Base-by-base conservation (phyloP, 192 early-diverging fungal genomes). In the Podila verticillata region DNA sequence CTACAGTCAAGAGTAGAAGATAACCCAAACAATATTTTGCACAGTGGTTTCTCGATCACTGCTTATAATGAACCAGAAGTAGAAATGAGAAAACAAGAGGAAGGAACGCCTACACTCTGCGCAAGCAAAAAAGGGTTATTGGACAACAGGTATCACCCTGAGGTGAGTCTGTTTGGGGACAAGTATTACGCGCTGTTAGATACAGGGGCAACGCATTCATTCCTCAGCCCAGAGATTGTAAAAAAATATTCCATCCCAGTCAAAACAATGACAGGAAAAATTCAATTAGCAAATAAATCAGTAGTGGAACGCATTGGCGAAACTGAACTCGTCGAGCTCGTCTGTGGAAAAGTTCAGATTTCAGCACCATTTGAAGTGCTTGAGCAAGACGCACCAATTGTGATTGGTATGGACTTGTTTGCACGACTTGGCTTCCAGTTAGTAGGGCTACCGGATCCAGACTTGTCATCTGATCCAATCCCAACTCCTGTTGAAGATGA, bases 281-380 rank as follows among this genome's bases (percentile, higher is more conserved):
- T 58, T 31, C 54, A 67, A 36, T 67, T 67, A 31, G 65, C 65
- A 5, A 36, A 67, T 56, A 39, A 39, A 10, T 67, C 65, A 36
- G 24, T n/a, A 2, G 35, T 57, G 9, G 13, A 32, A 39, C 56
- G 56, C 51, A 32, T 57, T 19, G 65, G 65, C 22, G 65, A 67
- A 54, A 67, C 65, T 2, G 65, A 58, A 30, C n/a, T 57, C 56
- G 47, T 67, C 9, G 65, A 67, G 65, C 31, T 67, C 24, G 54
- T 67, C 36, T 67, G 65, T 67, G 65, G 65, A 67, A 67, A 39
- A 57, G 34, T 36, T 29, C 63, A 44, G 13, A 64, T 64, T 64
- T 64, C 62, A 20, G 62, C 62, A 39, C 39, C 44, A 10, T 64
- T 48, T 15, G 39, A 64, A 64, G 62, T 48, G 35, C 31, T 64